Conservation (phyloP, 805 yeast genomes). For the Pichia sporocuriosa region DNA sequence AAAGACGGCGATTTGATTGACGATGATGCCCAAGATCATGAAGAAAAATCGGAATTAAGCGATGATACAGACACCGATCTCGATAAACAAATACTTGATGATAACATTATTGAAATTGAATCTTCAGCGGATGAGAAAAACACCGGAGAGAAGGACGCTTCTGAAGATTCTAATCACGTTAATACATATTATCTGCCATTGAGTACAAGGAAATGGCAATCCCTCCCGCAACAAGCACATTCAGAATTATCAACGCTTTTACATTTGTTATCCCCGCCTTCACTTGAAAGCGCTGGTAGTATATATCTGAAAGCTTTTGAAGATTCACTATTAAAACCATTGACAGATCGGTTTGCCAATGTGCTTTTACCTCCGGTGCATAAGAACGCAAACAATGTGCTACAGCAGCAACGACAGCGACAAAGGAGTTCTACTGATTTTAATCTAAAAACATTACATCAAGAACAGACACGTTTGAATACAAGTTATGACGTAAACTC, state of each 20-base stretch:
- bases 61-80: not conserved
- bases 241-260: slow-evolving; percentile 9
- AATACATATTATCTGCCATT: slow-evolving; percentile 7
- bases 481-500: slow-evolving; percentile 23
- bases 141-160: not conserved
- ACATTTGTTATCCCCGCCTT: slow-evolving; percentile 7
- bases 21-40: not conserved
- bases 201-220: slow-evolving; percentile 9
- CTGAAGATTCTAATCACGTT: not conserved
- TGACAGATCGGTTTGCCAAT: slow-evolving; percentile 18
- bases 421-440: slow-evolving; percentile 17
- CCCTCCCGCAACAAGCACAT: slow-evolving; percentile 4
- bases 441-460: slow-evolving; percentile 21
- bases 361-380: slow-evolving; percentile 23
- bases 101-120: not conserved
- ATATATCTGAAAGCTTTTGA: slow-evolving; percentile 9
- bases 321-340: slow-evolving; percentile 17
- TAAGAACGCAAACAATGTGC: no score
- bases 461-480: slow-evolving; percentile 19
- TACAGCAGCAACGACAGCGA: not conserved
- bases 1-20: not conserved
- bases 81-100: no score
- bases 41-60: not conserved
- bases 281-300: not conserved
- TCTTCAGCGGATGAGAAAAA: not conserved